Conservation (phyloP, 2,329 filamentous ascomycete species). For the Claviceps sp. region DNA sequence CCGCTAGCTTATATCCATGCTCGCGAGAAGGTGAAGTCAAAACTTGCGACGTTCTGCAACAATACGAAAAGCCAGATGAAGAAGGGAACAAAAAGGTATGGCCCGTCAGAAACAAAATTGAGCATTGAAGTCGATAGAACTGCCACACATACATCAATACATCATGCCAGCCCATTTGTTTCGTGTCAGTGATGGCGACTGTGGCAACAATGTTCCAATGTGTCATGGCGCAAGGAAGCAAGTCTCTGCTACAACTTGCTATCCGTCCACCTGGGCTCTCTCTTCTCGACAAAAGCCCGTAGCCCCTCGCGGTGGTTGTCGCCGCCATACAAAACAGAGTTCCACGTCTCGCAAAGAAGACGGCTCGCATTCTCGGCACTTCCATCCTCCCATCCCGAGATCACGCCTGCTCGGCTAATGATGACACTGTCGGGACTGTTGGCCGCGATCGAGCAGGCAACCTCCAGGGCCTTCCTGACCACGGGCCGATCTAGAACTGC, state of each 20-base stretch:
- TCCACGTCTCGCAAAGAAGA: slow-evolving; percentile 42
- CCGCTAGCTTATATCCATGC: too few relatives aligned
- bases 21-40: too few relatives aligned
- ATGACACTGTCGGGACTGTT: slow-evolving; percentile 67
- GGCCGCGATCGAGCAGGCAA: slow-evolving; percentile 46
- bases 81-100: too few relatives aligned
- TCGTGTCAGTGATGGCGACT: too few relatives aligned
- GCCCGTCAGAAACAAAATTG: too few relatives aligned
- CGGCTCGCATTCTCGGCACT: slow-evolving; percentile 49
- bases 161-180: too few relatives aligned
- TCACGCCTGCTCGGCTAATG: slow-evolving; percentile 57
- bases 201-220: too few relatives aligned
- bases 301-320: slow-evolving; percentile 67
- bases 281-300: slow-evolving; percentile 62
- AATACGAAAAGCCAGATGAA: too few relatives aligned
- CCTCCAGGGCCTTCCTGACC: slow-evolving; percentile 43
- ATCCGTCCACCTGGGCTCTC: slow-evolving; percentile 52
- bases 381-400: slow-evolving; percentile 58
- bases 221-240: too few relatives aligned
- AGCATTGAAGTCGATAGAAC: too few relatives aligned
- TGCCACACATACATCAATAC: too few relatives aligned
- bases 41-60: too few relatives aligned
- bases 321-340: slow-evolving; percentile 44
- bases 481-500: slow-evolving; percentile 19
- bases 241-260: slow-evolving; percentile 37